Evolutionary conservation across 1,284 basidiomycete genomes (phyloP).

Genomic region (Sporisorium graminicola): DNA sequence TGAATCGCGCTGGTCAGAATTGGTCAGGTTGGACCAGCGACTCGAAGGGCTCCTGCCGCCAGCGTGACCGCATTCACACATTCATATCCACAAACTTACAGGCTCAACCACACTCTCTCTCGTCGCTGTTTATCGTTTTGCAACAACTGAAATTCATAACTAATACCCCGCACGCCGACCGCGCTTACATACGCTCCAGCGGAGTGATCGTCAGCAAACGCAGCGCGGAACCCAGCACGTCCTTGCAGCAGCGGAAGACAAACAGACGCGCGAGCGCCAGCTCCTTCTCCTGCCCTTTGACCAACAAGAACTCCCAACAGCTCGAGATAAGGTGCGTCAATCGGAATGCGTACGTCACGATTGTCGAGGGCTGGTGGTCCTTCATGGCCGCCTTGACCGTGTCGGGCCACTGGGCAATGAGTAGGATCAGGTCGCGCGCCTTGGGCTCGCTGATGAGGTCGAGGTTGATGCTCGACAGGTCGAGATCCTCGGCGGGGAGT

Average conservation of each 20-base stretch:
- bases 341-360: conserved; percentile 83
- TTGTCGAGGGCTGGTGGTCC: conserved; percentile 88
- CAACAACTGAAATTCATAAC: neutral
- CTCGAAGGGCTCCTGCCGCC: conserved; percentile 4
- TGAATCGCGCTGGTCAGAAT: conserved; percentile 12
- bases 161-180: conserved; percentile 72
- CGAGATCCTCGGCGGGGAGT: conserved; percentile 77
- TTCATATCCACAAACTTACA: neutral
- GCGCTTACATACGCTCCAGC: conserved; percentile 83
- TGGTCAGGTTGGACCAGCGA: conserved; percentile 22
- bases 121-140: neutral
- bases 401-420: conserved; percentile 90
- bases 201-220: conserved; percentile 85
- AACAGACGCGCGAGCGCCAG: conserved; percentile 89
- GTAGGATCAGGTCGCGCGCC: conserved; percentile 86
- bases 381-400: conserved; percentile 86
- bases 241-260: conserved; percentile 87
- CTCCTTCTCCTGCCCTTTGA: conserved; percentile 79
- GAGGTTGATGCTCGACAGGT: conserved; percentile 78
- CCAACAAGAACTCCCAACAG: conserved; percentile 88
- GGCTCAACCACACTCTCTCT: neutral
- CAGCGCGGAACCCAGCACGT: conserved; percentile 89
- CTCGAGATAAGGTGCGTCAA: conserved; percentile 84
- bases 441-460: conserved; percentile 78
- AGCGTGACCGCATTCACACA: neutral